Evolutionary conservation across 345 rosid species (phyloP), one percentile per base, ranked within the genome.

Genomic region (Adansonia digitata): DNA sequence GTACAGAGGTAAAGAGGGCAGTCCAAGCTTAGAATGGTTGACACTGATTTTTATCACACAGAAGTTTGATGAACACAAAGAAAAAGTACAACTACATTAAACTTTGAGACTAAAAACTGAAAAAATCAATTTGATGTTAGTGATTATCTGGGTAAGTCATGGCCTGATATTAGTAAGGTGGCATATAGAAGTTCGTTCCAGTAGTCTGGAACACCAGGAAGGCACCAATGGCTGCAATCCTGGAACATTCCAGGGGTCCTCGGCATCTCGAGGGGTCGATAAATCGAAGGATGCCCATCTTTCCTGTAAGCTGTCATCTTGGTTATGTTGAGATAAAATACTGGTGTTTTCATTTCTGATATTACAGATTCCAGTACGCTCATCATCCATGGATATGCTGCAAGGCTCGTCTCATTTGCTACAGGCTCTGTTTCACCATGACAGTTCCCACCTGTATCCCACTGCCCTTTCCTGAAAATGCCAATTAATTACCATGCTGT

Each of bases 201-300:
- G 43, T 85, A 82, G 67, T 92, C 97, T 1, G 97, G 94, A 77
- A 90, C 92, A 48, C 93, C 94, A 24, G 94, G 94, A 24, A 92
- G 81, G 63, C 94, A 90, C 94, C 97, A 92, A 53, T 90, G 97
- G 79, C 91, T 88, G 70, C 93, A 90, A 69, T 90, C 97, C 69
- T 90, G 93, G 67, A 83, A 72, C 88, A 79, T 75, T 55, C 52
- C 78, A 0, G 63, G 77, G n/a, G 18, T 48, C 27, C 82, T 75
- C 42, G 1, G 57, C 69, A 77, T 70, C 68, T 72, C 83, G 5
- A 78, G 62, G 27, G 75, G 80, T 78, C 92, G 60, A 60, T 88
- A 90, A 64, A 87, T 76, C 6, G 94, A 92, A 10, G 97, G 97
- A 29, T 92, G 97, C 11, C 92, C 94, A 70, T 92, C 92, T 69